Evolutionary conservation across 768 basidiomycete species (phyloP).

Genomic region (Mycena metata): DNA sequence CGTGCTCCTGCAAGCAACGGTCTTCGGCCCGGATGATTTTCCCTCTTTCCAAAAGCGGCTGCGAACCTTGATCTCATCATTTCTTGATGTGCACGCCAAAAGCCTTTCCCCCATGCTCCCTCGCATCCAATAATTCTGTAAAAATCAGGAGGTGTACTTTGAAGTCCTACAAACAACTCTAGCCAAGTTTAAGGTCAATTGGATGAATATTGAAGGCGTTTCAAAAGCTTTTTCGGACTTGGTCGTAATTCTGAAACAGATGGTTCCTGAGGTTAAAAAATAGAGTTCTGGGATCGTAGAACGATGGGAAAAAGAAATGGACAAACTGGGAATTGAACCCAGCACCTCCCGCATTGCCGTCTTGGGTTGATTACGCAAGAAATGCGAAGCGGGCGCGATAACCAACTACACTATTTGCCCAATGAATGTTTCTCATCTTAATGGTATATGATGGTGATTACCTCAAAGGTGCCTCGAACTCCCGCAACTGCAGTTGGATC

Average conservation of each 20-base stretch:
- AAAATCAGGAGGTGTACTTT: neutral
- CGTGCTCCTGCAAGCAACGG: too few relatives aligned
- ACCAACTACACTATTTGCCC: constrained; percentile 32
- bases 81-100: neutral
- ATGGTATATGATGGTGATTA: neutral
- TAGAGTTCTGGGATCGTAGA: neutral
- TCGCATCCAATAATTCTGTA: neutral
- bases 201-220: too few relatives aligned
- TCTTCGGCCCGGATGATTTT: too few relatives aligned
- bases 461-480: too few relatives aligned
- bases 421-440: neutral
- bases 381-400: constrained; percentile 34
- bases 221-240: too few relatives aligned
- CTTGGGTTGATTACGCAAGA: neutral
- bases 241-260: too few relatives aligned
- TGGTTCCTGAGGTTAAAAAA: neutral
- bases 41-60: too few relatives aligned
- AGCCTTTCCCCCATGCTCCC: neutral
- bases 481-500: too few relatives aligned
- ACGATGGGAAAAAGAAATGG: constrained; percentile 3
- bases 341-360: constrained; percentile 28
- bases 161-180: neutral
- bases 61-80: neutral
- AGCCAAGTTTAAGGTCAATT: too few relatives aligned
- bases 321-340: constrained; percentile 31